Base-by-base conservation (phyloP, 2,329 filamentous ascomycete genomes). In the Exophiala alcalophila region DNA sequence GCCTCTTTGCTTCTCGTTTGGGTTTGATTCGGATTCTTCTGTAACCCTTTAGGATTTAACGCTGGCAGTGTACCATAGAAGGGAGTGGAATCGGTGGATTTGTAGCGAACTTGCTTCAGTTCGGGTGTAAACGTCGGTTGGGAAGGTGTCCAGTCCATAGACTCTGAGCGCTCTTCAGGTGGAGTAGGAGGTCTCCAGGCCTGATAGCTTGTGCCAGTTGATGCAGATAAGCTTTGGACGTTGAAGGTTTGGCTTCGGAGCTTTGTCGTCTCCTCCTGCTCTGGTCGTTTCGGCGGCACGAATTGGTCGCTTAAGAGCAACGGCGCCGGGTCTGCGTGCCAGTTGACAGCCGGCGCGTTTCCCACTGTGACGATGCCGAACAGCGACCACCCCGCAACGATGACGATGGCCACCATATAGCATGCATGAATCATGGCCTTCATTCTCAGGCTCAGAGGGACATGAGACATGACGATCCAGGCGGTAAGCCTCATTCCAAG, bases 61-160 rank as follows among this genome's bases (percentile, higher is more conserved):
- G 66, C 53, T 15, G 69, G 69, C 4, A 71, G 50, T 28, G 57
- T 60, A 21, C 68, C 68, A 47, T 65, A 62, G 40, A 72, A 72
- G n/a, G 68, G 67, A 28, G 59, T 61, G 9, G 65, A 63, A 4
- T 57, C 60, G 10, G 60, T 53, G 20, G 62, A 58, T 16, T 50
- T 57, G 31, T 56, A 55, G 28, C 61, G 56, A 29, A 60, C 58
- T 25, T 57, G 56, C 31, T 50, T 50, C 9, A 44, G 45, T 18
- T 44, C 41, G 15, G 54, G 52, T 16, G 44, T 27, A 28, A 56
- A 55, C 5, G 23, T 24, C 10, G 36, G 45, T 27, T 66, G 61
- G 24, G 69, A 67, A n/a, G 71, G 71, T 23, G 67, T 68, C 71
- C 71, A 74, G 47, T 74, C 71, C 71, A 74, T 73, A 28, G 61